These are phyloP conservation scores for Hemisphaericaspora lyxosophila DNA, from an alignment of 1,139 yeast species.

Conservation along the genomic window DNA sequence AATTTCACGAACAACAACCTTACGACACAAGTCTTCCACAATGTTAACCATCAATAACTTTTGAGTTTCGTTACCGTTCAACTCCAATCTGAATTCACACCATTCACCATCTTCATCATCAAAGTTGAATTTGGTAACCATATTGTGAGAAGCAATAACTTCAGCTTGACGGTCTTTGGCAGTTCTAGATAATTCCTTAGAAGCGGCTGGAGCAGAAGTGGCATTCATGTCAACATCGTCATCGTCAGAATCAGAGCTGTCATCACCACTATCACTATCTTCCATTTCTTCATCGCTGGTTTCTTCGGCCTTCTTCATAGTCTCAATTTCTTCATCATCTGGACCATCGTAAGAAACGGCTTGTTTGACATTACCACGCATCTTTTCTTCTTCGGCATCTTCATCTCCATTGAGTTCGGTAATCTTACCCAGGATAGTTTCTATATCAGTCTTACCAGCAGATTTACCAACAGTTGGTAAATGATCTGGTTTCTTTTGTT, in stretches of 20 bases:
- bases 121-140: slow-evolving; percentile 78
- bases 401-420: slow-evolving; percentile 53
- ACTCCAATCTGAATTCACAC: slow-evolving; percentile 87
- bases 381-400: slow-evolving; percentile 56
- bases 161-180: slow-evolving; percentile 87
- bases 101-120: slow-evolving; percentile 88
- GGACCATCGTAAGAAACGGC: slow-evolving; percentile 93
- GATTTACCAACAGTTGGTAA: slow-evolving; percentile 75
- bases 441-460: slow-evolving; percentile 51
- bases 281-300: slow-evolving; percentile 62
- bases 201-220: slow-evolving; percentile 10
- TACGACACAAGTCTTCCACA: slow-evolving; percentile 87
- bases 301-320: slow-evolving; percentile 79
- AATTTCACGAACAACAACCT: slow-evolving; percentile 90
- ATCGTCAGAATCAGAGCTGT: slow-evolving; percentile 18
- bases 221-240: slow-evolving; percentile 28
- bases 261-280: slow-evolving; percentile 35
- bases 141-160: slow-evolving; percentile 68
- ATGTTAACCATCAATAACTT: slow-evolving; percentile 97
- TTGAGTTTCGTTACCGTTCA: slow-evolving; percentile 76
- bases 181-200: slow-evolving; percentile 44
- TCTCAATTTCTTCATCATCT: slow-evolving; percentile 88
- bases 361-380: slow-evolving; percentile 60
- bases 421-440: slow-evolving; percentile 34
- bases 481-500: slow-evolving; percentile 63